A percentile compares a stretch with the other conserved stretches of the same genome.
These are phyloP conservation scores for Vitis hybrid DNA, from an alignment of 177 flowering plant species.

Conservation along the genomic window DNA sequence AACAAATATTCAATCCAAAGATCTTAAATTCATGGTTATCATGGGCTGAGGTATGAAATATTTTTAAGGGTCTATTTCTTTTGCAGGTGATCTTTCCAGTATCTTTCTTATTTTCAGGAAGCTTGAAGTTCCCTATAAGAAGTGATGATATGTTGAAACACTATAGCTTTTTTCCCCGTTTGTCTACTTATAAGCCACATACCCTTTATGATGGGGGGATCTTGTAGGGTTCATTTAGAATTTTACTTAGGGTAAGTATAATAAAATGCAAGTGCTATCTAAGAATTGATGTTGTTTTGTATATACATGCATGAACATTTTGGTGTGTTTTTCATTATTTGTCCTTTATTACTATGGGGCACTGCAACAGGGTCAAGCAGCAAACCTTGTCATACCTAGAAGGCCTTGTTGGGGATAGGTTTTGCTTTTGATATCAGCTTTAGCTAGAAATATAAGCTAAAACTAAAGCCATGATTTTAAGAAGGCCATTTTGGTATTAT, in stretches of 20 bases:
- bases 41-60: background rate
- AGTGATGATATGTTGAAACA: constrained; percentile 51
- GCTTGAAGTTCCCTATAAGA: constrained; percentile 60
- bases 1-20: background rate
- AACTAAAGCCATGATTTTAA: no score
- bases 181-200: constrained; percentile 43
- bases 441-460: no score
- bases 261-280: background rate
- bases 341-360: no score
- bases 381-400: no score
- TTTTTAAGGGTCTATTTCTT: constrained; percentile 7
- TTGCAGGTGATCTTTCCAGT: constrained; percentile 82
- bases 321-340: background rate
- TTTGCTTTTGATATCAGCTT: no score
- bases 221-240: constrained; percentile 66
- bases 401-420: no score
- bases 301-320: background rate
- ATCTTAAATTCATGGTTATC: background rate
- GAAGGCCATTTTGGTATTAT: no score
- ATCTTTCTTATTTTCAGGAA: constrained; percentile 59
- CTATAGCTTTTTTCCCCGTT: constrained; percentile 51
- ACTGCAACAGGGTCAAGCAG: background rate
- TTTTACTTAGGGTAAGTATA: constrained; percentile 72
- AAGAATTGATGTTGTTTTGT: background rate
- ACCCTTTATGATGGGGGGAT: constrained; percentile 32